phyloP scores from a whole-genome alignment of 2,329 filamentous ascomycete genomes.

The Byssothecium circinans region DNA sequence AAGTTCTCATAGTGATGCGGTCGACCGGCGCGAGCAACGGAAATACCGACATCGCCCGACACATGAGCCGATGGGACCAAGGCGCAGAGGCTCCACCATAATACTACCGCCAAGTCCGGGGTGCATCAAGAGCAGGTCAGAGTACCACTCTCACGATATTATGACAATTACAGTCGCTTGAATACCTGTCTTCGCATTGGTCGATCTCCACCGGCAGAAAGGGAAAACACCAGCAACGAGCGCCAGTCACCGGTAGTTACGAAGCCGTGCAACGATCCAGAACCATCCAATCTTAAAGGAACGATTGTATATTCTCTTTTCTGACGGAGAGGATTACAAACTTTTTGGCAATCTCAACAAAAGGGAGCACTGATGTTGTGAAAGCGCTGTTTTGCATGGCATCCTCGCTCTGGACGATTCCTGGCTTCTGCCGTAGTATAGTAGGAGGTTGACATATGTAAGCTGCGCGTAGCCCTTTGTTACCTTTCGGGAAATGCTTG shows the following conservation, averaged over 20 bases:
- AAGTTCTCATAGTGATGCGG: background rate
- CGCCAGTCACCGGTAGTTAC: slow-evolving; percentile 15
- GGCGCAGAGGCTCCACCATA: background rate
- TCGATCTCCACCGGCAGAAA: slow-evolving; percentile 13
- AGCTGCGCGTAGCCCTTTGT: background rate
- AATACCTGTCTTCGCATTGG: slow-evolving; percentile 1
- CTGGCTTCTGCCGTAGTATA: slow-evolving; percentile 1
- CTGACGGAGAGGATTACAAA: background rate
- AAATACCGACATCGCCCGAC: background rate
- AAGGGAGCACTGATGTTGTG: background rate
- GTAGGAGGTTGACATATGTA: background rate
- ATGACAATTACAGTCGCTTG: slow-evolving; percentile 1
- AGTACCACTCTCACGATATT: slow-evolving; percentile 2
- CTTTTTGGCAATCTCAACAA: background rate
- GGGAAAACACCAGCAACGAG: slow-evolving; percentile 9
- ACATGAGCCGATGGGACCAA: background rate
- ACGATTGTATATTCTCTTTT: slow-evolving; percentile 5
- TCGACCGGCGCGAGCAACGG: background rate
- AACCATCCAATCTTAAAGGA: background rate
- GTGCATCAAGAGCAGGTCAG: background rate
- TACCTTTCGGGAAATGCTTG: background rate
- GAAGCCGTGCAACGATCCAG: slow-evolving; percentile 6
- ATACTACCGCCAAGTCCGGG: slow-evolving; percentile 3
- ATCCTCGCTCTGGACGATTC: background rate
- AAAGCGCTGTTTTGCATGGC: background rate